Evolutionary conservation across 805 yeast genomes (phyloP), one percentile per base, ranked within the genome.

Genomic region (Kodamaea hsintzibuensis): DNA sequence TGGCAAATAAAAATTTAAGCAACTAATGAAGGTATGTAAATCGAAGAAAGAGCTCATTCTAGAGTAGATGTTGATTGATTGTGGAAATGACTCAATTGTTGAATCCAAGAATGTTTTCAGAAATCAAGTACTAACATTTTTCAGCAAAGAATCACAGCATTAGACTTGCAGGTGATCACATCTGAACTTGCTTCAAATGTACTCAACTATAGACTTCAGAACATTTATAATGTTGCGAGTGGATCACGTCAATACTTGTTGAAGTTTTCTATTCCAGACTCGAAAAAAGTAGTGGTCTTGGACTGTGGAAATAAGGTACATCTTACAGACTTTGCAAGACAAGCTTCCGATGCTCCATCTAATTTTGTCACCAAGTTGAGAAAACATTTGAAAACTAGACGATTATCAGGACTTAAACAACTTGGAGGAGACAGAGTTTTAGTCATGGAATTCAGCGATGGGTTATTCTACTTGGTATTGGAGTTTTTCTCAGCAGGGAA

Each of bases 401-500:
- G 98, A 55, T 74, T 93, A 44, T 82, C 95, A 1, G 80, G 81
- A 38, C 72, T 93, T 44, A 82, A 80, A 58, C 96, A 91, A 60
- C 82, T 93, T 3, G 86, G 84, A 0, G 82, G 84, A 62, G 97
- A 91, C 65, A 80, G 98, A 68, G 83, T 90, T n/a, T 74, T 90
- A 44, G 96, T 91, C 0, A 69, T 93, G 45, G 84, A 89, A 56
- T 93, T 93, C 70, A 84, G 92, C 45, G 96, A 90, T 62, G 97
- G 97, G 1, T 62, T 82, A 50, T 84, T 73, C 63, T 86, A 88
- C 61, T 72, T 93, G 58, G 96, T 90, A 0, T 70, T 93, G 51
- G 99, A 93, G 69, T 93, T 93, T 63, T 93, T 92, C 73, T 89
- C 97, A 65, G 97, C 97, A 2, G 99, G 99, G 25, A 93, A 93